These are phyloP conservation scores for Somion occarium DNA, from an alignment of 1,284 basidiomycete genomes.

Conservation along the genomic window DNA sequence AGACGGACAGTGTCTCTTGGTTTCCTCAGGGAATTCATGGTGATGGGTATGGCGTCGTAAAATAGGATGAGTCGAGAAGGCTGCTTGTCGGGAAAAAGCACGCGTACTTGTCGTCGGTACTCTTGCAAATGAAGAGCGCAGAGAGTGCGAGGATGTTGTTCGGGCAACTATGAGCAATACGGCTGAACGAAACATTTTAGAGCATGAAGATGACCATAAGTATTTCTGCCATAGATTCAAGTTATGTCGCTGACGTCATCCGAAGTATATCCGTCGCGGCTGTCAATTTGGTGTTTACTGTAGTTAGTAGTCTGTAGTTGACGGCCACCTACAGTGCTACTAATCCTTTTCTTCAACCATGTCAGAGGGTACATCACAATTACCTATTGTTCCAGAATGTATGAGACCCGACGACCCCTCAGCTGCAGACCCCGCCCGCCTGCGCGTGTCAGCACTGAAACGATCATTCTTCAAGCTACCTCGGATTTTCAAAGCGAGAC, in stretches of 20 bases:
- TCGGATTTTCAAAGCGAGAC: constrained; percentile 7
- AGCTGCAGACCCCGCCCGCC: constrained; percentile 39
- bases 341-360: neutral
- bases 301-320: neutral
- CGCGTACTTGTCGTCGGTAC: too few species aligned
- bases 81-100: too few species aligned
- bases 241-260: neutral
- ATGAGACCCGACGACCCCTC: constrained; percentile 33
- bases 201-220: neutral
- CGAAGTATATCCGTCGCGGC: neutral
- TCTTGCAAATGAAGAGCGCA: too few species aligned
- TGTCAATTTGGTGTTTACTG: too few species aligned
- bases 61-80: neutral
- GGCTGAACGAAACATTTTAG: neutral
- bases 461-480: constrained; percentile 25
- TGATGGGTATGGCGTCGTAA: neutral
- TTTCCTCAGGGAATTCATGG: constrained; percentile 3
- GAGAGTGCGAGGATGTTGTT: too few species aligned
- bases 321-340: neutral
- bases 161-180: too few species aligned
- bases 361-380: neutral
- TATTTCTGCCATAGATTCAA: neutral
- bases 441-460: constrained; percentile 34
- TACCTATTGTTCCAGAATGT: constrained; percentile 9
- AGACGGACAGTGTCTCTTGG: constrained; percentile 42